Evolutionary conservation across 257 asterid species (phyloP), one percentile per base, ranked within the genome.

Genomic region (Nicotiana obtusifolia): DNA sequence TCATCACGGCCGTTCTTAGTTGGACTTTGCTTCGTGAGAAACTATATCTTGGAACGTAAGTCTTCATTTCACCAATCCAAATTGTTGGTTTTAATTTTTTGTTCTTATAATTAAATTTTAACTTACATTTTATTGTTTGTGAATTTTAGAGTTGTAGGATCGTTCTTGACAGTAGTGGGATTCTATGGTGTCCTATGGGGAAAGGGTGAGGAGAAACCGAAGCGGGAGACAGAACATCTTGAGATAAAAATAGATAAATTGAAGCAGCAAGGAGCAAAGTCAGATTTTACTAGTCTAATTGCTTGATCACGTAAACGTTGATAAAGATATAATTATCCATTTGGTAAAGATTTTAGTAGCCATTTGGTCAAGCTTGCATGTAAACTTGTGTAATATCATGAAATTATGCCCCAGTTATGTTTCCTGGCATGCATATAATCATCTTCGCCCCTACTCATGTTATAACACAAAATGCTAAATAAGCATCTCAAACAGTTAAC

Each of bases 121-220:
- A 3, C 61, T 22, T 7, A 3, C 44, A 22, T 7, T 26, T 26
- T 66, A 15, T 49, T 53, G 14, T 66, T 62, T 13, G 22, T 22
- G 19, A 16, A 62, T 52, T 76, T 81, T 88, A 93, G 96, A 26
- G 85, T 91, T 76, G 89, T 67, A 17, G 98, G 98, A 22, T 91
- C 98, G 2, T 64, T 84, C 9, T 59, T 91, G 75, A 91, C 93
- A 56, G 93, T 92, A 1, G 10, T 85, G 86, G 98, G 97, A 59
- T 89, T 92, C 1, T 92, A 92, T 30, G 88, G 92, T 57, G 97
- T 92, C 4, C 84, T 92, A 2, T 92, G 95, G 98, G 98, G 95
- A 6, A 94, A 94, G 87, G 89, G 85, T 16, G 87, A 65, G 77
- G 98, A 94, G 81, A 66, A 37, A 53, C n/a, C 9, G 41, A 37